Percentiles rank a stretch among this genome's conserved stretches.
These are phyloP conservation scores for Yamadazyma ubonensis DNA, from an alignment of 805 yeast genomes.

Conservation along the genomic window DNA sequence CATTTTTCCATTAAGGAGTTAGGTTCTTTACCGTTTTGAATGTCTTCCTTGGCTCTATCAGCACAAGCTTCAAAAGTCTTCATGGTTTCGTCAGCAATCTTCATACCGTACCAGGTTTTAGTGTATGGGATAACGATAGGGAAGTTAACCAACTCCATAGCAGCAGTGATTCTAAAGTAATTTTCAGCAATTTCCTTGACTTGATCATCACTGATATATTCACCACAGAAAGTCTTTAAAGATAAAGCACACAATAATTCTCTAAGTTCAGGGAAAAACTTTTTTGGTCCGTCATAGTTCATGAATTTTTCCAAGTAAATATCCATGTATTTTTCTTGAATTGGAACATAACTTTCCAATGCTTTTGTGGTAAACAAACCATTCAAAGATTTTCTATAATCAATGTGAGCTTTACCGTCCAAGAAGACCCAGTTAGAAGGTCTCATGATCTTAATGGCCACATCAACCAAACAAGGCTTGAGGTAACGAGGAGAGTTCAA, in stretches of 20 bases:
- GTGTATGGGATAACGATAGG: constrained; percentile 95
- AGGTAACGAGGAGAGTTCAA: constrained; percentile 83
- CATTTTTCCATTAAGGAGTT: constrained; percentile 94
- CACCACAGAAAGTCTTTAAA: constrained; percentile 92
- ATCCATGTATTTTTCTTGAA: constrained; percentile 82
- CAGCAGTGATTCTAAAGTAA: constrained; percentile 90
- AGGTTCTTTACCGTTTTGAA: constrained; percentile 70
- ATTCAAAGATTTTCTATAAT: constrained; percentile 87
- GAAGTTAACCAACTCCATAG: constrained; percentile 95
- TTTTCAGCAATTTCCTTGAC: constrained; percentile 87
- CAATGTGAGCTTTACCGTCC: constrained; percentile 94
- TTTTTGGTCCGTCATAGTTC: constrained; percentile 59
- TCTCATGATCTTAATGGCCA: constrained; percentile 88
- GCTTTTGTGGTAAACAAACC: constrained; percentile 87
- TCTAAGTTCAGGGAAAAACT: constrained; percentile 91
- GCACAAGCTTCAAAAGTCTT: constrained; percentile 87
- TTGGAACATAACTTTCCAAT: constrained; percentile 78
- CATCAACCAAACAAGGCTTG: constrained; percentile 98
- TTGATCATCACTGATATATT: constrained; percentile 89
- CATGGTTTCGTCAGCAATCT: constrained; percentile 92
- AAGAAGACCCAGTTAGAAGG: constrained; percentile 97
- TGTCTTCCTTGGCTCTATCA: constrained; percentile 73
- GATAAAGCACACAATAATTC: constrained; percentile 95
- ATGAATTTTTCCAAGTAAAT: constrained; percentile 70
- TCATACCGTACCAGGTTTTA: constrained; percentile 96